Conservation (phyloP, 192 early-diverging fungal genomes). For the Backusella morwellensis region DNA sequence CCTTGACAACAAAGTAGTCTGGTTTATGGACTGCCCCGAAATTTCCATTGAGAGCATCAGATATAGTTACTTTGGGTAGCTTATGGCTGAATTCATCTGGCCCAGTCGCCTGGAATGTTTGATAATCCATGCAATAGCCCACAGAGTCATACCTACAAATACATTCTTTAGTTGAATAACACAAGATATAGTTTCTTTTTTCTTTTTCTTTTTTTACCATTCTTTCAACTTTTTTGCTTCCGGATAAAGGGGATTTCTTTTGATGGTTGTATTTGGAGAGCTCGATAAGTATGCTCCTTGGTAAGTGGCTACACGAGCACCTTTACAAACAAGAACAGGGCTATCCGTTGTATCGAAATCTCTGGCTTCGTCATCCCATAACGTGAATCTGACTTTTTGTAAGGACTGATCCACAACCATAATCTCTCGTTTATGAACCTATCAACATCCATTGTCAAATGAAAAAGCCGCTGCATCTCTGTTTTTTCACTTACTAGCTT, state of each 20-base stretch:
- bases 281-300: constrained; percentile 65
- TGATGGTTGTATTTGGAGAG: constrained; percentile 40
- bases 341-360: constrained; percentile 45
- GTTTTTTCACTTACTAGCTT: constrained; percentile 46
- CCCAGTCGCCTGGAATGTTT: background rate
- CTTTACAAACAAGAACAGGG: constrained; percentile 82
- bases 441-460: background rate
- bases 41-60: background rate
- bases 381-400: constrained; percentile 71
- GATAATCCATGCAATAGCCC: background rate
- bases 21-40: constrained; percentile 26
- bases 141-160: background rate
- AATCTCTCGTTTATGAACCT: constrained; percentile 83
- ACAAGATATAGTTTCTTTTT: background rate
- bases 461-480: too few species aligned
- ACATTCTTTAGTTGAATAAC: background rate
- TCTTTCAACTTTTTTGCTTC: constrained; percentile 71
- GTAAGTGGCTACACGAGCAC: constrained; percentile 82
- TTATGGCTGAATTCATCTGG: background rate
- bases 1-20: constrained; percentile 75
- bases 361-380: constrained; percentile 86
- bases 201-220: constrained; percentile 54
- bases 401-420: constrained; percentile 73
- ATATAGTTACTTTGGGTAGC: background rate
- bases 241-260: constrained; percentile 71